Evolutionary conservation across 768 basidiomycete species (phyloP), one percentile per base, ranked within the genome.

Genomic region (Hygrophoropsis aurantiaca): DNA sequence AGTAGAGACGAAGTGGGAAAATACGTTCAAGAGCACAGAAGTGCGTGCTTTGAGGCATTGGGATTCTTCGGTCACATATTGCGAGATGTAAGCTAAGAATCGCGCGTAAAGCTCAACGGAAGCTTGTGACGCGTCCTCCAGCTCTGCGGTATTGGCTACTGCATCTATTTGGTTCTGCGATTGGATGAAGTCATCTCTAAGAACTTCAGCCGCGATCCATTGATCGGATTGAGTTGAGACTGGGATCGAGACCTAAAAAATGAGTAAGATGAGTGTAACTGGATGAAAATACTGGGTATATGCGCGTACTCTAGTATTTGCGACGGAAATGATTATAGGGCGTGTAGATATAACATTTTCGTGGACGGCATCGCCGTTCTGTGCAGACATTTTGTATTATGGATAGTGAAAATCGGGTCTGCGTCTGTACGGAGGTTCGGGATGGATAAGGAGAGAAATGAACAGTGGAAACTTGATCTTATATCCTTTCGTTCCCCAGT

Each of bases 121-220:
- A 56, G 85, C 82, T 65, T 91, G 84, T 51, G 68, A 69, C 50
- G 74, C 66, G 51, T 78, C 71, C 50, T 82, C 82, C 51, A 74
- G 60, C 55, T 82, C 72, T 21, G 65, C 66, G 44, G 76, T 71
- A 46, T 71, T 73, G 61, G 81, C 81, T 59, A 78, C 69, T 54
- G 76, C 72, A 65, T 85, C 79, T 65, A 77, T 54, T 64, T 74
- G 77, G 25, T 74, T 74, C 62, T 82, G 80, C 46, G 77, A 66
- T 66, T 90, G 81, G 46, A 76, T 69, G 65, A 95, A 97, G 50
- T 94, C 90, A 60, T 97, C 93, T 59, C 88, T 77, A 47, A 95
- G 81, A 60, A 94, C 83, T 71, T 95, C 93, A 42, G 94, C 93
- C 44, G 84, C 80, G 61, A 93, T 90, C 94, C 94, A 97, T 68